Percentiles rank a stretch among this genome's conserved stretches.
Conservation (phyloP, 768 basidiomycete species). For the Agrocybe chaxingu region DNA sequence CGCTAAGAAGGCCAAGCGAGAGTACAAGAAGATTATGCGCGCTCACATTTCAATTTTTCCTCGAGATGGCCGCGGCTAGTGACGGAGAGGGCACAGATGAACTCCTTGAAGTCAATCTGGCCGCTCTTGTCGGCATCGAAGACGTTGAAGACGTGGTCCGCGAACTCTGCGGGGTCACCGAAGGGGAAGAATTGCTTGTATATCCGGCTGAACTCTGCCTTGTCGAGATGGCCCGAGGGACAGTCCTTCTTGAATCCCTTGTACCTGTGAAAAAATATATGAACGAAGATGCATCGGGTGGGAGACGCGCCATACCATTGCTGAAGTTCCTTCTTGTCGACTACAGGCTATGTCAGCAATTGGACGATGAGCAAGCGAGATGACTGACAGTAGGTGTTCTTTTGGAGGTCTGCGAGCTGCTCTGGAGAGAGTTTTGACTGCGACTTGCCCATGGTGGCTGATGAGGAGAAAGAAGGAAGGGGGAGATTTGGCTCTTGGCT, state of each 20-base stretch:
- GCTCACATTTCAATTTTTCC: slow-evolving; percentile 93
- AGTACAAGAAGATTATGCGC: slow-evolving; percentile 23
- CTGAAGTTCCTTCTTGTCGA: slow-evolving; percentile 95
- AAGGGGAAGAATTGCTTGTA: slow-evolving; percentile 99
- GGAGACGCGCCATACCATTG: slow-evolving; percentile 60
- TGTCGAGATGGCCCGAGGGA: slow-evolving; percentile 94
- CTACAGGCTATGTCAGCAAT: slow-evolving; percentile 36
- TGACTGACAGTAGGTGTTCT: slow-evolving; percentile 91
- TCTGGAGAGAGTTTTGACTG: slow-evolving; percentile 94
- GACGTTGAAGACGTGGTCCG: slow-evolving; percentile 98
- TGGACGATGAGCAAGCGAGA: slow-evolving; percentile 5
- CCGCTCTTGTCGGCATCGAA: slow-evolving; percentile 95
- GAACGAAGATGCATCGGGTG: slow-evolving; percentile 6
- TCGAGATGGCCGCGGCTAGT: slow-evolving; percentile 91
- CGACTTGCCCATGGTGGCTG: slow-evolving; percentile 87
- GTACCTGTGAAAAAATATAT: slow-evolving; percentile 60
- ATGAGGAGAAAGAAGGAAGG: slow-evolving; percentile 16
- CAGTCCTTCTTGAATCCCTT: slow-evolving; percentile 99
- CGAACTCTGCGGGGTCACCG: slow-evolving; percentile 94
- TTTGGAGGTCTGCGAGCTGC: slow-evolving; percentile 92
- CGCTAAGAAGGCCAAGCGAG: slow-evolving; percentile 7
- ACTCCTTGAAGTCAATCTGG: slow-evolving; percentile 99
- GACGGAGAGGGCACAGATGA: slow-evolving; percentile 95
- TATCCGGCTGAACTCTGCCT: slow-evolving; percentile 92
- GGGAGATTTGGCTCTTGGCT: slow-evolving; percentile 16